Evolutionary conservation across 2,329 filamentous ascomycete genomes (phyloP), one percentile per base, ranked within the genome.

Genomic region (Colletotrichum sojae): DNA sequence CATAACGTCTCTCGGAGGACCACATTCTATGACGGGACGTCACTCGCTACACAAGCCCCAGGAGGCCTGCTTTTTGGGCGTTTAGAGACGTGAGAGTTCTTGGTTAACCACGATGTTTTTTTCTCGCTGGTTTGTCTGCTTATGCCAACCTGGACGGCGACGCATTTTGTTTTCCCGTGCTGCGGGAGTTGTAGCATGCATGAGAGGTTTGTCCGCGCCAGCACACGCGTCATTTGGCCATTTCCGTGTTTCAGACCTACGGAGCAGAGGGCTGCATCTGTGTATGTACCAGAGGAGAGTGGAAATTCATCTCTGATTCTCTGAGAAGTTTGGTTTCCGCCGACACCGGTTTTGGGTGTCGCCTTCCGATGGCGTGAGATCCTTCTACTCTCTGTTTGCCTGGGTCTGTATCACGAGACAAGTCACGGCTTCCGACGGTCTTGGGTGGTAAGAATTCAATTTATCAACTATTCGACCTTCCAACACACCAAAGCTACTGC

Each of bases 221-320:
- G 43, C 49, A 54, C 40, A n/a, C 6, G 39, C 9, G 25, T 25
- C 63, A 25, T 61, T 13, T 53, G 67, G 55, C 45, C 22, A 52
- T 25, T 52, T 25, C 58, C 39, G 36, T 22, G 45, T 25, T 52
- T 25, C 58, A 25, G 31, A 36, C 54, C 49, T 39, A 31, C 22
- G 40, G 55, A 55, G 48, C 25, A 52, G 13, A 40, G 63, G 18
- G 63, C 20, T 57, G 16, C 43, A 45, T 67, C 49, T 66, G 67
- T 66, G 67, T 69, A 69, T 57, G 53, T 69, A 69, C 20, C 62
- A 69, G 63, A 48, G 22, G 51, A 61, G 46, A 56, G 45, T 61
- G 51, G 51, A 69, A 69, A 64, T 69, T 61, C 62, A 66, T 54
- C 31, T 66, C 43, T 58, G 43, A 48, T 56, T 68, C 27, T 15